Evolutionary conservation across 768 basidiomycete species (phyloP).

Genomic region (Epithele typhae): DNA sequence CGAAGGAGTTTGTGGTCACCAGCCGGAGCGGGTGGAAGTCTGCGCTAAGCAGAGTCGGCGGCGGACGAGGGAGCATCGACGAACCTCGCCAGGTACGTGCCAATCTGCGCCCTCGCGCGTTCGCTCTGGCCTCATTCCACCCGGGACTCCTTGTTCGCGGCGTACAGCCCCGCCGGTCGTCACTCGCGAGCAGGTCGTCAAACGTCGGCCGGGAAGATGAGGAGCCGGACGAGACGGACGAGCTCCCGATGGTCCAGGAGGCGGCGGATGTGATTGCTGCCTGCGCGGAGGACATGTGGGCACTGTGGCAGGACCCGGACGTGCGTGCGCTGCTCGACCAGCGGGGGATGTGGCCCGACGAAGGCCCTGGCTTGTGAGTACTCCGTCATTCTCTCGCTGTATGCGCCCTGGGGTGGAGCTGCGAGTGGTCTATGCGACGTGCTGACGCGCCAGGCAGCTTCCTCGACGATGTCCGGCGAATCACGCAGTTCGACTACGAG

Average conservation of each 20-base stretch:
- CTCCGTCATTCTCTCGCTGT: neutral
- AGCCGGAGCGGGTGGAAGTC: conserved; percentile 24
- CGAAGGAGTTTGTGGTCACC: conserved; percentile 23
- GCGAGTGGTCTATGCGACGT: neutral
- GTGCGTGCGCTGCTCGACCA: conserved; percentile 53
- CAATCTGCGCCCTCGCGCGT: too few relatives aligned
- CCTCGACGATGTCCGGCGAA: conserved; percentile 62
- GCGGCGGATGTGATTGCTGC: conserved; percentile 52
- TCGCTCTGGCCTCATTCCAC: too few relatives aligned
- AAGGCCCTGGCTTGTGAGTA: conserved; percentile 68
- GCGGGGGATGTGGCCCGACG: conserved; percentile 48
- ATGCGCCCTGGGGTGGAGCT: too few relatives aligned
- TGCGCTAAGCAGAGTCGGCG: conserved; percentile 19
- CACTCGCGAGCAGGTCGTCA: too few relatives aligned
- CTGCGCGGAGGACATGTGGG: conserved; percentile 60
- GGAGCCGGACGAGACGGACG: too few relatives aligned
- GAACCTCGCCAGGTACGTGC: too few relatives aligned
- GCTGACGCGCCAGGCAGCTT: conserved; percentile 42
- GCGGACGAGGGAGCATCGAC: neutral
- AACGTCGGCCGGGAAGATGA: too few relatives aligned
- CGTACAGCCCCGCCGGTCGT: too few relatives aligned
- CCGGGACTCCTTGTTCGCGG: too few relatives aligned
- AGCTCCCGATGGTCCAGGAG: conserved; percentile 41
- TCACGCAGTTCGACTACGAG: conserved; percentile 57
- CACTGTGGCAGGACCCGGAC: conserved; percentile 59